These are phyloP conservation scores for Onygenales sp. DNA, from an alignment of 2,329 filamentous ascomycete species.

Conservation along the genomic window DNA sequence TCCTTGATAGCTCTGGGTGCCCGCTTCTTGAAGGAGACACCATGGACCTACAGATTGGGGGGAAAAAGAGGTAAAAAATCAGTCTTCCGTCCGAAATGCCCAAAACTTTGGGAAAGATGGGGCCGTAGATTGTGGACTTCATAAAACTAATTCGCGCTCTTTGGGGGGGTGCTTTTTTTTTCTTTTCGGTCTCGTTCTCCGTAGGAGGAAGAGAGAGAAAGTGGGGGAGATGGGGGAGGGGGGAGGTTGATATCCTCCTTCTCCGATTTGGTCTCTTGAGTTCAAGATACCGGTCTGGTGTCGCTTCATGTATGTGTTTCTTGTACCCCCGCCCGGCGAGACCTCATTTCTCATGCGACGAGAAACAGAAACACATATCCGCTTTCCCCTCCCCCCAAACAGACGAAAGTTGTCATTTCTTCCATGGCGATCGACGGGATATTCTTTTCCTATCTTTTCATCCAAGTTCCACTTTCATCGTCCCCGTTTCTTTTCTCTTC, in stretches of 20 bases:
- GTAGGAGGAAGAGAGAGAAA: too few relatives aligned
- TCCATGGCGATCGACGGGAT: too few relatives aligned
- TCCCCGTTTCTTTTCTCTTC: background rate
- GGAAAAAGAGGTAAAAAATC: constrained; percentile 38
- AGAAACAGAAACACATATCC: constrained; percentile 1
- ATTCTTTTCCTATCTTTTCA: background rate
- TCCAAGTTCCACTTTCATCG: background rate
- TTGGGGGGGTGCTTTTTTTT: constrained; percentile 13
- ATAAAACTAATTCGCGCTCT: constrained; percentile 54
- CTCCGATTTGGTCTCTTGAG: constrained; percentile 12
- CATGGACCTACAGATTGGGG: constrained; percentile 64
- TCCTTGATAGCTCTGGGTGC: constrained; percentile 98
- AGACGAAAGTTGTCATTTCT: too few relatives aligned
- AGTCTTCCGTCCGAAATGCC: constrained; percentile 58
- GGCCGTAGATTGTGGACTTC: constrained; percentile 56
- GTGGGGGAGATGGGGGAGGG: too few relatives aligned
- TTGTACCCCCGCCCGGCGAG: background rate
- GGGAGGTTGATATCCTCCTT: too few relatives aligned
- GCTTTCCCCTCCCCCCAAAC: background rate
- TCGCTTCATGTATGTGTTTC: constrained; percentile 2
- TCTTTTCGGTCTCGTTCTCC: constrained; percentile 2
- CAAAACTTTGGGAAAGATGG: constrained; percentile 13
- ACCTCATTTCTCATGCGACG: background rate
- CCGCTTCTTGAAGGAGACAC: constrained; percentile 98
- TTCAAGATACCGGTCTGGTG: background rate